A percentile compares a stretch with the other conserved stretches of the same genome.
phyloP scores from a whole-genome alignment of 2,329 filamentous ascomycete species.

The Aspergillus thermomutatus region DNA sequence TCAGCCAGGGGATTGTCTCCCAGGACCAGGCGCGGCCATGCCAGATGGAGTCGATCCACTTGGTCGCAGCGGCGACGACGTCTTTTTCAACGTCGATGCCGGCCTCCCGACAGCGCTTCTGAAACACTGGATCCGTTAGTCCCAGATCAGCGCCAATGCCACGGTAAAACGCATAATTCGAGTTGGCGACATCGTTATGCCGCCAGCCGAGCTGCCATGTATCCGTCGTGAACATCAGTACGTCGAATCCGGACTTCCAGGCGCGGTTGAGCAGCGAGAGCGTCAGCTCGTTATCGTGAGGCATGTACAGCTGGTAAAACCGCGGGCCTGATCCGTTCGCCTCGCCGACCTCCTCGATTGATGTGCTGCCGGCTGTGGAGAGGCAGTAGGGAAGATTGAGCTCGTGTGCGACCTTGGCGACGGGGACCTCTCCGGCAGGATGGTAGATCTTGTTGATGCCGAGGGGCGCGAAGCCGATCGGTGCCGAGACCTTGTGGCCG shows the following conservation, averaged over 20 bases:
- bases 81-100: constrained; percentile 53
- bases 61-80: constrained; percentile 53
- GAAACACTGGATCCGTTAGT: constrained; percentile 58
- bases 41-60: constrained; percentile 66
- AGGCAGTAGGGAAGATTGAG: constrained; percentile 59
- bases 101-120: constrained; percentile 48
- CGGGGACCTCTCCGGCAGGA: constrained; percentile 54
- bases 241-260: constrained; percentile 53
- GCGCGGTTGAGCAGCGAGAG: constrained; percentile 56
- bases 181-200: constrained; percentile 54
- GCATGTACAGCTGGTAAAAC: constrained; percentile 64
- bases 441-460: constrained; percentile 67
- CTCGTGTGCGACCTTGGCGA: constrained; percentile 59
- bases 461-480: constrained; percentile 63
- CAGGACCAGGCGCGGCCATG: constrained; percentile 62
- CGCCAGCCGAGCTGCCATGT: constrained; percentile 64
- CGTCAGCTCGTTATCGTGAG: constrained; percentile 60
- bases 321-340: constrained; percentile 54
- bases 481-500: constrained; percentile 56
- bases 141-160: constrained; percentile 57
- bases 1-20: constrained; percentile 65
- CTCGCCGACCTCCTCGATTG: constrained; percentile 56
- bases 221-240: constrained; percentile 59
- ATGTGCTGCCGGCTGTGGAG: constrained; percentile 54
- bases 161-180: constrained; percentile 63